Percentiles rank a stretch among this genome's conserved stretches.
Conservation (phyloP, 345 rosid species). For the Turritis glabra region DNA sequence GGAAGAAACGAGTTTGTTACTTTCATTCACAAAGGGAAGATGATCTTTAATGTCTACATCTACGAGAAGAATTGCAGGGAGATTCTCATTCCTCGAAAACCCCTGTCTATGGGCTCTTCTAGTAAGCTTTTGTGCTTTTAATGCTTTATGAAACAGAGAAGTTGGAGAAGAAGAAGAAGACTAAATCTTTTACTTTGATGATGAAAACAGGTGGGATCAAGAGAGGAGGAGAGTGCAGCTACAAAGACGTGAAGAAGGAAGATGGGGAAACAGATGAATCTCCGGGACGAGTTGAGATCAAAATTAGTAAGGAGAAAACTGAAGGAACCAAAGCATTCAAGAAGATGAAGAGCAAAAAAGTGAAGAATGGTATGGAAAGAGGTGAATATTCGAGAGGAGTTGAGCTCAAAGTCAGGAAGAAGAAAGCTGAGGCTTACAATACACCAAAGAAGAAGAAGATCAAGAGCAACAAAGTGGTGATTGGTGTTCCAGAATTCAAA, state of each 20-base stretch:
- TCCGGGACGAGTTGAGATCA: background rate
- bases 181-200: background rate
- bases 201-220: constrained; percentile 26
- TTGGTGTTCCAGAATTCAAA: constrained; percentile 1
- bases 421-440: background rate
- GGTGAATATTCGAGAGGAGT: background rate
- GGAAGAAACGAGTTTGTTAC: constrained; percentile 30
- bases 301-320: background rate
- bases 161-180: background rate
- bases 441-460: background rate
- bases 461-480: background rate
- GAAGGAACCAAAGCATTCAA: background rate
- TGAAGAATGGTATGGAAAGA: background rate
- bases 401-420: background rate
- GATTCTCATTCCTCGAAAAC: background rate
- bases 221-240: constrained; percentile 9
- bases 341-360: constrained; percentile 5
- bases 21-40: constrained; percentile 25
- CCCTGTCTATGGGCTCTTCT: background rate
- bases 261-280: constrained; percentile 20
- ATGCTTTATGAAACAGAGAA: constrained; percentile 1
- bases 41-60: constrained; percentile 26
- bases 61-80: constrained; percentile 7
- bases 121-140: background rate
- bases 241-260: constrained; percentile 27